phyloP scores from a whole-genome alignment of 176 grass and related monocot species.

The Raddia distichophylla region DNA sequence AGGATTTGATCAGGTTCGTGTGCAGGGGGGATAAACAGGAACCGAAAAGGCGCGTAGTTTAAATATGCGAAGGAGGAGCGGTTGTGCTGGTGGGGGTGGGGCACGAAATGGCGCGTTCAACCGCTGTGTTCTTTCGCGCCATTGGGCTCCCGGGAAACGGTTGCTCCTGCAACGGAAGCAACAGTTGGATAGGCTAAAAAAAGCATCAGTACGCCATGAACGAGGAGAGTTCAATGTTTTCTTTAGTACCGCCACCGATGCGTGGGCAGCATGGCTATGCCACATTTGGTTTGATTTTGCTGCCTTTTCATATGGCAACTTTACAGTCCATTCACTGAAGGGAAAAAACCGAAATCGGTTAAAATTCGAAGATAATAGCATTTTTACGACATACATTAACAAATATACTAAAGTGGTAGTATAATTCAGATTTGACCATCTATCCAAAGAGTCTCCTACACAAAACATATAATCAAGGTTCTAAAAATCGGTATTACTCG shows the following conservation, averaged over 20 bases:
- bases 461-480: too few species aligned
- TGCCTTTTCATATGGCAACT: too few species aligned
- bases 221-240: not conserved
- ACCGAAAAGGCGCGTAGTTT: conserved; percentile 4
- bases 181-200: not conserved
- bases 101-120: not conserved
- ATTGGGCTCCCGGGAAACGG: not conserved
- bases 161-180: not conserved
- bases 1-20: not conserved
- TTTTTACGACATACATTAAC: too few species aligned
- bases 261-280: not conserved
- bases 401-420: too few species aligned
- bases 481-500: too few species aligned
- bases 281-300: not conserved
- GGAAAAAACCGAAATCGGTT: too few species aligned
- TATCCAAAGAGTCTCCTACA: too few species aligned
- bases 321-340: too few species aligned
- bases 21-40: not conserved
- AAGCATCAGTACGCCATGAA: not conserved
- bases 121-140: conserved; percentile 23
- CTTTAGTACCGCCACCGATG: not conserved
- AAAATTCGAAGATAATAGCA: too few species aligned
- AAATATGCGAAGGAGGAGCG: not conserved
- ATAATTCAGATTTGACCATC: too few species aligned
- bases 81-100: not conserved